Conservation (phyloP, 345 rosid species). For the Aquilaria sinensis region DNA sequence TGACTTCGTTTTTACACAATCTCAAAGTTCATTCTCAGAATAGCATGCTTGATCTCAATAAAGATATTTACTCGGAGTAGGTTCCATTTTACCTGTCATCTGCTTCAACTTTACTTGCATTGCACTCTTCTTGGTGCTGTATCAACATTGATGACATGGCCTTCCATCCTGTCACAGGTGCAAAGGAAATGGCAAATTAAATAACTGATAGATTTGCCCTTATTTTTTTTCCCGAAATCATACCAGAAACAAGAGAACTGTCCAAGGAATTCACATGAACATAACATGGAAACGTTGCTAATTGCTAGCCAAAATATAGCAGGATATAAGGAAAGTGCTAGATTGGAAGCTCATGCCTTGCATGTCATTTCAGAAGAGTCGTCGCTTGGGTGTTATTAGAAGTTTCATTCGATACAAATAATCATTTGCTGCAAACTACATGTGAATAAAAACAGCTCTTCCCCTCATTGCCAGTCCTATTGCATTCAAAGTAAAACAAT, state of each 20-base stretch:
- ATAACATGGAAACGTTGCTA: constrained; percentile 4
- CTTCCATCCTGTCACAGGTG: constrained; percentile 47
- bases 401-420: too few species aligned
- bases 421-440: background rate
- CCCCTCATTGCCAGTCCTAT: too few species aligned
- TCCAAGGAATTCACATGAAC: background rate
- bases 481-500: too few species aligned
- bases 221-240: too few species aligned
- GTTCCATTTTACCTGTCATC: constrained; percentile 31
- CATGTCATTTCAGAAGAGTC: too few species aligned
- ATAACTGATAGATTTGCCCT: background rate
- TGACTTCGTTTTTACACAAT: background rate
- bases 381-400: too few species aligned
- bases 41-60: background rate
- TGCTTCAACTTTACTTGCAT: constrained; percentile 19
- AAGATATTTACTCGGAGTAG: background rate
- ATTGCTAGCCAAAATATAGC: background rate
- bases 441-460: too few species aligned
- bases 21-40: background rate
- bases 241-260: background rate
- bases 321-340: too few species aligned
- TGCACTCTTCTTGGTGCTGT: constrained; percentile 29
- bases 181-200: constrained; percentile 2
- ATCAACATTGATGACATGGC: constrained; percentile 35
- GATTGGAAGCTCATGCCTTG: too few species aligned